phyloP scores from a whole-genome alignment of 768 basidiomycete species.

The Heimioporus sp. region DNA sequence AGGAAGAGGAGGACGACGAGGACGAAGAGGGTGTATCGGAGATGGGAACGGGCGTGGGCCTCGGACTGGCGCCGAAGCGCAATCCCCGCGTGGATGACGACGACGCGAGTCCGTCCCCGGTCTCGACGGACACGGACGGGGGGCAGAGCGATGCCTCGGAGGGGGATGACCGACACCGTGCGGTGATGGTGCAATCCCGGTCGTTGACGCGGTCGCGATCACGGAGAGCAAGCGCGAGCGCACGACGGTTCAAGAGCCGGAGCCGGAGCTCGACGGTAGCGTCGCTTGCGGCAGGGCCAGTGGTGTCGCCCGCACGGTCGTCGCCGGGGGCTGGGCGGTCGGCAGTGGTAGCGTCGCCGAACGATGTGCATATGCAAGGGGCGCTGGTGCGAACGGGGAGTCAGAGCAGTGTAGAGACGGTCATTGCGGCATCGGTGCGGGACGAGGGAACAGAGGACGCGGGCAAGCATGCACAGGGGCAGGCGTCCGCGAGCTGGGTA shows the following conservation, averaged over 20 bases:
- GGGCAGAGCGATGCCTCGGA: constrained; percentile 35
- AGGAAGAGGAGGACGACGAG: constrained; percentile 51
- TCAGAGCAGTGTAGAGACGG: constrained; percentile 68
- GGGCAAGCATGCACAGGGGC: constrained; percentile 26
- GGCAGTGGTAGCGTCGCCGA: constrained; percentile 11
- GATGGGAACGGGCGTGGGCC: background rate
- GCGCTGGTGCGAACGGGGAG: constrained; percentile 50
- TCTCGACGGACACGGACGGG: constrained; percentile 64
- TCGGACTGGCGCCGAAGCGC: background rate
- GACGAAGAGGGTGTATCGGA: constrained; percentile 34
- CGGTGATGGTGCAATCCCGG: constrained; percentile 5
- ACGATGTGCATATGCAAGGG: constrained; percentile 2
- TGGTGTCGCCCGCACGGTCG: constrained; percentile 16
- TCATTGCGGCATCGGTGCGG: constrained; percentile 54
- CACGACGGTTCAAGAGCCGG: constrained; percentile 34
- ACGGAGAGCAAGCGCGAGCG: constrained; percentile 26
- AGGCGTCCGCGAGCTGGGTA: constrained; percentile 22
- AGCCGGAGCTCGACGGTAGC: constrained; percentile 71
- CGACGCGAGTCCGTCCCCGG: constrained; percentile 52
- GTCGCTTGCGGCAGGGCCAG: constrained; percentile 44
- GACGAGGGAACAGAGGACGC: constrained; percentile 29
- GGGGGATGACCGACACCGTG: background rate
- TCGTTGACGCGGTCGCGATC: constrained; percentile 32
- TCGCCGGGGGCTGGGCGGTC: constrained; percentile 6
- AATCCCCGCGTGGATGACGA: constrained; percentile 41